Base-by-base conservation (phyloP, 2,329 filamentous ascomycete species). In the Neonectria punicea region DNA sequence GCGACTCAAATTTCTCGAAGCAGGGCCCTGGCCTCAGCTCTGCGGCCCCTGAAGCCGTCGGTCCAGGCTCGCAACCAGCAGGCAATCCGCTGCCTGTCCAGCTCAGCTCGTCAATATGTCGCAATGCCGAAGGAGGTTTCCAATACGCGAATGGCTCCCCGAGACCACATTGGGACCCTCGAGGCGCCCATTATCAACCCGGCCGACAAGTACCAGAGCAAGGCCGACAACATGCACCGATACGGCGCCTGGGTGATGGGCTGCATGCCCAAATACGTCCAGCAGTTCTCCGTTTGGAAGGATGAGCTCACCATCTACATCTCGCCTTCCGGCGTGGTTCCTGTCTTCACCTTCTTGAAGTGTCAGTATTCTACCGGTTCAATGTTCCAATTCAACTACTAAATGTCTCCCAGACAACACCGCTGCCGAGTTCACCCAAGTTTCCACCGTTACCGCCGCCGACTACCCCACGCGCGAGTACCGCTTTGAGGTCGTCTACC, bases 241-340 rank as follows among this genome's bases (percentile, higher is more conserved):
- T 99, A 99, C 79, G 96, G 96, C 76, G 90, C 97, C 78, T 99
- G 97, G 88, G 84, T 99, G 76, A 95, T 99, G 89, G 94, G 94
- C 73, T 97, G 93, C 81, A 83, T 99, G 77, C 97, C 96, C 75
- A 98, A 98, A 86, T 98, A 97, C 83, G 89, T 99, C 75, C 97
- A 99, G 85, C 96, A 99, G 84, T 98, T 98, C 85, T 97, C 94
- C 13, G 95, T 99, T 61, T 99, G 96, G 96, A 99, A 99, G 85
- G 96, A 99, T 79, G 96, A 99, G 83, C 89, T 99, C 78, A 94
- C 92, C 74, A 93, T 98, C 80, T 95, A 97, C 82, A 96, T 98
- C 77, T 86, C 93, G 53, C 96, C 96, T 1, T 84, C 92, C 41
- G 96, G 93, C 72, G 90, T 98, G 74, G 89, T 98, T 73, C 96